Evolutionary conservation across 2,329 filamentous ascomycete species (phyloP).

Genomic region (Cladosporium sp.): DNA sequence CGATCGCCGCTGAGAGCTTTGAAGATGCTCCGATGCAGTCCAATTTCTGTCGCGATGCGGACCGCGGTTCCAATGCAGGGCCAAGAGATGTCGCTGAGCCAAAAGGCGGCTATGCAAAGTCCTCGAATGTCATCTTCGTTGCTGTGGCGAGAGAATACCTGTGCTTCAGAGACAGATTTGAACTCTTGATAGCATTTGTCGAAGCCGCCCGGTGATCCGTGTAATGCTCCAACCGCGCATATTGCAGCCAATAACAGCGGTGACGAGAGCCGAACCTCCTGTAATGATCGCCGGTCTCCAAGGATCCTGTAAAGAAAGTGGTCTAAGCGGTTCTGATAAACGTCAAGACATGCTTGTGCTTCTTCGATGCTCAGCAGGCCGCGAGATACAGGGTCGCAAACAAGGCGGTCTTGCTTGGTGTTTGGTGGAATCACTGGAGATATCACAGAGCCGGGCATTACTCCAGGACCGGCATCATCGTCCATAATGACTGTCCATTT

Average conservation of each 20-base stretch:
- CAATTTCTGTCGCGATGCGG: slow-evolving; percentile 36
- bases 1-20: slow-evolving; percentile 32
- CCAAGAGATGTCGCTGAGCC: slow-evolving; percentile 33
- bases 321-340: slow-evolving; percentile 32
- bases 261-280: slow-evolving; percentile 28
- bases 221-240: slow-evolving; percentile 32
- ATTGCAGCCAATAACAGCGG: slow-evolving; percentile 32
- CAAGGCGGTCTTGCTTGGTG: neutral
- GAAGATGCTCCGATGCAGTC: slow-evolving; percentile 35
- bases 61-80: slow-evolving; percentile 30
- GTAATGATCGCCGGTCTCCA: slow-evolving; percentile 25
- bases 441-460: slow-evolving; percentile 30
- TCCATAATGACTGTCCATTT: slow-evolving; percentile 39
- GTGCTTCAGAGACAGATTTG: slow-evolving; percentile 23
- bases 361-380: slow-evolving; percentile 25
- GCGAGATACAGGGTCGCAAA: slow-evolving; percentile 19
- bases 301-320: slow-evolving; percentile 33
- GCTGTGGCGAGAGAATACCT: slow-evolving; percentile 26
- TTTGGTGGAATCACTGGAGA: slow-evolving; percentile 18
- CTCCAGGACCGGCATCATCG: slow-evolving; percentile 27
- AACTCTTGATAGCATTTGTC: slow-evolving; percentile 31
- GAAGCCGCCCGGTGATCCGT: slow-evolving; percentile 26
- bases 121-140: slow-evolving; percentile 30
- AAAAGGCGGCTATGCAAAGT: slow-evolving; percentile 37
- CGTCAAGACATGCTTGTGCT: slow-evolving; percentile 27